Conservation (phyloP, 2,329 filamentous ascomycete species). For the Zymoseptoria passerinii region DNA sequence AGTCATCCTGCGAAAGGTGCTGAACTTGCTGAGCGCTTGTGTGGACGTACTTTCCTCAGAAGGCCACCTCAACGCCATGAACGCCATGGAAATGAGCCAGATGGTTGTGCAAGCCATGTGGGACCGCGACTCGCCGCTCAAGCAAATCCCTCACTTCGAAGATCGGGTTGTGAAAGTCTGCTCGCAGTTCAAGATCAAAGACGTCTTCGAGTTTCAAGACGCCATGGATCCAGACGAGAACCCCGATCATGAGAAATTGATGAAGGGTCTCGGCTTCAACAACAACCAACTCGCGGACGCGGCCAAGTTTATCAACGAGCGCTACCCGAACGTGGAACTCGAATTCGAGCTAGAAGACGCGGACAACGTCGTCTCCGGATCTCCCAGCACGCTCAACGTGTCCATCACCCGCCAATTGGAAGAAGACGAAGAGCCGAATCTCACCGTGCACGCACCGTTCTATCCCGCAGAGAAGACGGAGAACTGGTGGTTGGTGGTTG, state of each 20-base stretch:
- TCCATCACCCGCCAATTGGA: constrained; percentile 75
- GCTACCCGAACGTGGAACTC: constrained; percentile 90
- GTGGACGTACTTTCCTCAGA: constrained; percentile 95
- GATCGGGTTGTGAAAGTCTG: constrained; percentile 75
- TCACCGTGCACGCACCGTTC: constrained; percentile 87
- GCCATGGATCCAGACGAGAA: constrained; percentile 96
- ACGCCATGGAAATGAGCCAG: constrained; percentile 97
- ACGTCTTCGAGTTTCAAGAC: constrained; percentile 97
- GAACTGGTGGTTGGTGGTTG: constrained; percentile 97
- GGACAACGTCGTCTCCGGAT: constrained; percentile 70
- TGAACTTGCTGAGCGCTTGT: constrained; percentile 81
- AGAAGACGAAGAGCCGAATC: constrained; percentile 64
- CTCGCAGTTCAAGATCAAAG: constrained; percentile 73
- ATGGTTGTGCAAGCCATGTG: constrained; percentile 99
- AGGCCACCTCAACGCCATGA: constrained; percentile 93
- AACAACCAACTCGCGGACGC: constrained; percentile 78
- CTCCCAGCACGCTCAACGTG: constrained; percentile 73
- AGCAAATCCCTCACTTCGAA: constrained; percentile 94
- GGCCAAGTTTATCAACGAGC: constrained; percentile 91
- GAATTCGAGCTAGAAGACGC: constrained; percentile 79
- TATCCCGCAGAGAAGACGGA: constrained; percentile 88
- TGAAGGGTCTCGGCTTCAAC: constrained; percentile 69
- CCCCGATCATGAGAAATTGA: constrained; percentile 64
- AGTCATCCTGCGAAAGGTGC: constrained; percentile 70
- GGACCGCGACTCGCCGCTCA: constrained; percentile 93